Base-by-base conservation (phyloP, 257 asterid genomes). In the Nemophila menziesii region DNA sequence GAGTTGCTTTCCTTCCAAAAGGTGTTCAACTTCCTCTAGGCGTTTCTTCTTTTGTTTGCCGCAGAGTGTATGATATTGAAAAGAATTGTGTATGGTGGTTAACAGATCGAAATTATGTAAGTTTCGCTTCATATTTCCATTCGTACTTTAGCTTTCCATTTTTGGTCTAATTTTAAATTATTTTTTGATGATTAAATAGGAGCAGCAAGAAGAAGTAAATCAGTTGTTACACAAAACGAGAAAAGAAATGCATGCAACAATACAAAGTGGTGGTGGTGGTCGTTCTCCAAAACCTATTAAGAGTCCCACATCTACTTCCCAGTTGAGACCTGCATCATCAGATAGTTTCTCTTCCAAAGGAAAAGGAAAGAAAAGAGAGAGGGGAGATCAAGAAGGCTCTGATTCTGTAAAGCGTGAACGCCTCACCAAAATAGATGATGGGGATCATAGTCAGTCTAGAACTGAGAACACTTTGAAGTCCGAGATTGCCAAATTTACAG, bases 1-100 rank as follows among this genome's bases (percentile, higher is more conserved):
- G 76, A 78, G 97, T 89, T 73, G 93, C 97, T 62, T 83, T 89
- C 73, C 97, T 89, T 60, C 92, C 97, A 38, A 63, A 68, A 72
- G 95, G 92, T 38, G 75, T 57, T 55, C 87, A 73, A 65, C 92
- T 82, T 65, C 92, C 87, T 14, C 18, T 65, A 12, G 79, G 86
- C 69, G 57, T 68, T 58, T 75, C 92, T 43, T 71, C 94, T 49
- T 86, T 77, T 72, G 78, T 82, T 60, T 82, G 94, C 61, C 80
- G 94, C 29, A 85, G 93, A 15, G 83, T 68, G 57, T 86, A 79
- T 45, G 97, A 86, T 63, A 47, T 68, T 49, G 58, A 54, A 24
- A 67, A 27, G 54, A 49, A 46, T 43, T 27, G 55, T 62, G 63
- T 73, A 54, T 73, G 97, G 93, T 86, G 93, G 93, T 73, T 82